Conservation (phyloP, 2,329 filamentous ascomycete species). For the Neoarthrinium moseri region DNA sequence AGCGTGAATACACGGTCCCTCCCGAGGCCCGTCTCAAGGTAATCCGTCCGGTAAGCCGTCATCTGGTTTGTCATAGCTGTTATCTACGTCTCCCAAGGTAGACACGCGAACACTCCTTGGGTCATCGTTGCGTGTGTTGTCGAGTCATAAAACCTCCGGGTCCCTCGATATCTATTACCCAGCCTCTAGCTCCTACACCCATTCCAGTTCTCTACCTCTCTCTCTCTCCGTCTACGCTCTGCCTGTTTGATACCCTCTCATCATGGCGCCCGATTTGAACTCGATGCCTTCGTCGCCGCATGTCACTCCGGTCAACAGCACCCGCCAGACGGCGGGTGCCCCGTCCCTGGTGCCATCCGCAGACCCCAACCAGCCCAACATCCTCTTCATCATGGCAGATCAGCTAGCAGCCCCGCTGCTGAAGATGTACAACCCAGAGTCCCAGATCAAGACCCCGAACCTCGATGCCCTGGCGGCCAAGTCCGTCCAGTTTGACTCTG, state of each 20-base stretch:
- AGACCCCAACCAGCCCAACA: slow-evolving; percentile 61
- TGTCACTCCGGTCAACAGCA: slow-evolving; percentile 17
- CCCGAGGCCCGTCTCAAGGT: not conserved
- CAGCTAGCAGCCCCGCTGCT: slow-evolving; percentile 88
- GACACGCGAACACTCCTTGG: not conserved
- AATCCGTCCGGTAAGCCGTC: slow-evolving; percentile 9
- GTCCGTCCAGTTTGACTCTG: slow-evolving; percentile 88
- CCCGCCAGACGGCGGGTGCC: not conserved
- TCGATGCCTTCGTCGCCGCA: slow-evolving; percentile 59
- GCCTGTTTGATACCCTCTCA: slow-evolving; percentile 8
- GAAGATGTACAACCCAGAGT: slow-evolving; percentile 86
- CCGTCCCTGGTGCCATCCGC: slow-evolving; percentile 2
- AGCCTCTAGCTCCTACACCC: not conserved
- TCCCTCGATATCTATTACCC: not conserved
- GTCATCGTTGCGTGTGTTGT: not conserved
- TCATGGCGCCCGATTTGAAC: slow-evolving; percentile 74
- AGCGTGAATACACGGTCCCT: not conserved
- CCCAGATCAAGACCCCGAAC: slow-evolving; percentile 89
- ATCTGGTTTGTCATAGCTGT: slow-evolving; percentile 1
- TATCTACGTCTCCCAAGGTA: slow-evolving; percentile 8
- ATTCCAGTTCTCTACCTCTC: not conserved
- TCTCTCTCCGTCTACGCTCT: not conserved
- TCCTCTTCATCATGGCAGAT: slow-evolving; percentile 95
- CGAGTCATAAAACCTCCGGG: not conserved
- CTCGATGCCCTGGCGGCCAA: slow-evolving; percentile 78